These are phyloP conservation scores for Cutaneotrichosporon curvatum DNA, from an alignment of 1,284 basidiomycete species.

Conservation along the genomic window DNA sequence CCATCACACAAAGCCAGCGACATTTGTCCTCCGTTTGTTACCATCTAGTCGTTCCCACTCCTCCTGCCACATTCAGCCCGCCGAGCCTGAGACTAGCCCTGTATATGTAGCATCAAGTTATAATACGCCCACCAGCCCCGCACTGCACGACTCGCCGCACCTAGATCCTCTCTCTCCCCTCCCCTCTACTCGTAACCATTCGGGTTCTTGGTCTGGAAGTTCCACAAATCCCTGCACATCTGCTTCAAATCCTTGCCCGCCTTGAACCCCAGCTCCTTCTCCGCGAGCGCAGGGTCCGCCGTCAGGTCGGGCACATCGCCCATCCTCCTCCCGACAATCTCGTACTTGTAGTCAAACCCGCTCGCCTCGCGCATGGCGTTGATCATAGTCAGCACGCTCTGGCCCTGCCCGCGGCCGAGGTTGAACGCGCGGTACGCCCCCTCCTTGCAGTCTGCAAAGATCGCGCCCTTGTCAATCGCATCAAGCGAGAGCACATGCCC, in stretches of 20 bases:
- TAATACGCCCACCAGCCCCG: too few species aligned
- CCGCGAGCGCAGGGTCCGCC: slow-evolving; percentile 83
- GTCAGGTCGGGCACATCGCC: slow-evolving; percentile 97
- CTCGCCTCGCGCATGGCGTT: slow-evolving; percentile 92
- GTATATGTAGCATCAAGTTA: too few species aligned
- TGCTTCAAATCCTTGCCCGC: slow-evolving; percentile 71
- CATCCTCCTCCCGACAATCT: slow-evolving; percentile 79
- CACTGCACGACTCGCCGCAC: too few species aligned
- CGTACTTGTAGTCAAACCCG: slow-evolving; percentile 57
- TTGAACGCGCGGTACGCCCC: slow-evolving; percentile 86
- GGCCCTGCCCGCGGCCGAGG: slow-evolving; percentile 85
- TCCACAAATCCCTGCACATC: slow-evolving; percentile 90
- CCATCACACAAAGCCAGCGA: too few species aligned
- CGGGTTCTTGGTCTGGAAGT: slow-evolving; percentile 82
- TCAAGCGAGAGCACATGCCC: slow-evolving; percentile 91
- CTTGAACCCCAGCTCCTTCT: slow-evolving; percentile 90
- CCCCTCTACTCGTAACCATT: slow-evolving; percentile 53
- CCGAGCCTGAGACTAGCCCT: too few species aligned
- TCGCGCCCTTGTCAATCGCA: slow-evolving; percentile 50
- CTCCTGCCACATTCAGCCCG: too few species aligned
- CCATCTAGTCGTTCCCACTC: too few species aligned
- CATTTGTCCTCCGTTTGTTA: too few species aligned
- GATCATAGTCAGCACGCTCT: slow-evolving; percentile 89
- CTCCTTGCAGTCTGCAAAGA: slow-evolving; percentile 41
- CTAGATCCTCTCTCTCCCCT: too few species aligned